Evolutionary conservation across 1,284 basidiomycete genomes (phyloP).

Genomic region (Porogramme epimiltina): DNA sequence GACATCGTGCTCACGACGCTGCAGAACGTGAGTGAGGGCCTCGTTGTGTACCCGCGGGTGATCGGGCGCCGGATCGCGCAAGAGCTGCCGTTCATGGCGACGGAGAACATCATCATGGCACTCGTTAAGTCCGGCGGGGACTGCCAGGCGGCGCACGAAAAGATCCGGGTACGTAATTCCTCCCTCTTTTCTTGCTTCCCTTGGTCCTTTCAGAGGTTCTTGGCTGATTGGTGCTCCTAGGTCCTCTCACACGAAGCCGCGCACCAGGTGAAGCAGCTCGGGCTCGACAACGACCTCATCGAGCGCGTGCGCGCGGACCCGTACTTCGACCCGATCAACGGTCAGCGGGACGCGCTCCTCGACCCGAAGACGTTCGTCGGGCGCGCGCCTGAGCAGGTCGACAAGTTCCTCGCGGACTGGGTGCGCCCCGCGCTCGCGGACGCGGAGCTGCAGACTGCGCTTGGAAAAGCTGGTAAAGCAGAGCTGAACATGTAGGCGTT

Average conservation of each 20-base stretch:
- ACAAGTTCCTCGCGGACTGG: conserved; percentile 86
- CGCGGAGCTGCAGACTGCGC: conserved; percentile 62
- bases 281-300: conserved; percentile 96
- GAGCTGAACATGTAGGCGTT: conserved; percentile 40
- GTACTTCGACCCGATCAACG: conserved; percentile 67
- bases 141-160: conserved; percentile 95
- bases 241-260: conserved; percentile 94
- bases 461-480: conserved; percentile 40
- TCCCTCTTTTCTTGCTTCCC: not conserved
- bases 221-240: conserved; percentile 34
- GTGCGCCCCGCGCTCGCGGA: conserved; percentile 82
- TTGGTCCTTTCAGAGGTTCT: too few species aligned
- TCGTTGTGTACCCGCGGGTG: conserved; percentile 97
- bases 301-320: conserved; percentile 75
- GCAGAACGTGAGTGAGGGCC: conserved; percentile 95
- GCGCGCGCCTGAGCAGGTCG: conserved; percentile 92
- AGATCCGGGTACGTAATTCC: conserved; percentile 73
- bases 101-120: conserved; percentile 99
- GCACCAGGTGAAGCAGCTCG: conserved; percentile 93
- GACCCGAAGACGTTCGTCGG: conserved; percentile 89
- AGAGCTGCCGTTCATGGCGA: conserved; percentile 99
- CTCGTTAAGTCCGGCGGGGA: conserved; percentile 96
- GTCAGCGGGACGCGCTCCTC: conserved; percentile 67
- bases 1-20: conserved; percentile 96
- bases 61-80: conserved; percentile 91